These are phyloP conservation scores for Globisporangium iwayamae DNA, from an alignment of 352 stramenopile species.

Conservation along the genomic window DNA sequence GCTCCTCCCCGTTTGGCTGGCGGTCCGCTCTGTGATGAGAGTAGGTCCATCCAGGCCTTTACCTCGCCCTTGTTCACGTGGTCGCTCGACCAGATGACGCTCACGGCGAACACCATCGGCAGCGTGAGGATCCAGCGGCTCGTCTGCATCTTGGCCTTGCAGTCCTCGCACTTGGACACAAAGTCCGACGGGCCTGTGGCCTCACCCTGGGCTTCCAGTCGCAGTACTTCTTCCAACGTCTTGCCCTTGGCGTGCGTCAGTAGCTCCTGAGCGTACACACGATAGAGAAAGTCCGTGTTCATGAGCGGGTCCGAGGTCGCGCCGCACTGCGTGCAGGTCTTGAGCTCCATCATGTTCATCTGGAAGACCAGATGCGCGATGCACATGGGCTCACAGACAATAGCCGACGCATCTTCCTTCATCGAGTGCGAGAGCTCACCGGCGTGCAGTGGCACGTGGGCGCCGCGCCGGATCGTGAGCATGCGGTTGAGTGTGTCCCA, in stretches of 20 bases:
- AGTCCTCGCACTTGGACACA: slow-evolving; percentile 38
- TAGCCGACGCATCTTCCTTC: slow-evolving; percentile 52
- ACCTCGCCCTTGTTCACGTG: slow-evolving; percentile 66
- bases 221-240: slow-evolving; percentile 60
- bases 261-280: slow-evolving; percentile 76
- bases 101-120: slow-evolving; percentile 83
- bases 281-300: slow-evolving; percentile 84
- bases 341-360: slow-evolving; percentile 85
- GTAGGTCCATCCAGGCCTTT: slow-evolving; percentile 62
- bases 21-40: slow-evolving; percentile 44
- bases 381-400: slow-evolving; percentile 77
- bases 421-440: slow-evolving; percentile 50
- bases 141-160: slow-evolving; percentile 46
- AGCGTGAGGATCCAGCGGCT: slow-evolving; percentile 78
- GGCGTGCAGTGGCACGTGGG: slow-evolving; percentile 12
- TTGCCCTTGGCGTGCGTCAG: slow-evolving; percentile 25
- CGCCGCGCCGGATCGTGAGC: slow-evolving; percentile 41
- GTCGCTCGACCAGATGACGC: slow-evolving; percentile 78
- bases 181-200: slow-evolving; percentile 5
- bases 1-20: neutral
- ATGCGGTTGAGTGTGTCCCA: slow-evolving; percentile 79
- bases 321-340: slow-evolving; percentile 51
- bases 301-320: slow-evolving; percentile 73
- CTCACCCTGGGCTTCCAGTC: slow-evolving; percentile 42
- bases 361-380: slow-evolving; percentile 82